Conservation (phyloP, 2,329 filamentous ascomycete species). For the Myriosclerotinia curreyana region DNA sequence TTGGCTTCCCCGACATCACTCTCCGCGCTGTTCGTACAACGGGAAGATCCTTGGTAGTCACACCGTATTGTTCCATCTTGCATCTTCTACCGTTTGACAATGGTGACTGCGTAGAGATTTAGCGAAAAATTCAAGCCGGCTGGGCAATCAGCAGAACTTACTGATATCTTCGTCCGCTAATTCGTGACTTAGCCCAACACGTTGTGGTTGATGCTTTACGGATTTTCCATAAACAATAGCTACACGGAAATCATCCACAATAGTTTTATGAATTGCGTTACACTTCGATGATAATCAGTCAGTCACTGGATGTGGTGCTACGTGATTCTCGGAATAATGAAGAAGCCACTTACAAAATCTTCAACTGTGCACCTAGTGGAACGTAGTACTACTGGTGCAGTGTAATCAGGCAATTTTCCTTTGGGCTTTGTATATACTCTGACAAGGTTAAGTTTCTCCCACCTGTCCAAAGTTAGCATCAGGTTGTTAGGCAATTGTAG, state of each 20-base stretch:
- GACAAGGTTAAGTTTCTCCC: conserved; percentile 90
- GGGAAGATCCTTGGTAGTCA: conserved; percentile 15
- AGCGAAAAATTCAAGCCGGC: background rate
- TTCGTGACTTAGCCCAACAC: conserved; percentile 87
- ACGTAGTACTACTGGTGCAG: conserved; percentile 82
- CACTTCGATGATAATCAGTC: conserved; percentile 58
- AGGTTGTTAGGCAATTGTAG: background rate
- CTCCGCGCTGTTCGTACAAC: conserved; percentile 11
- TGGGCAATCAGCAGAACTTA: conserved; percentile 26
- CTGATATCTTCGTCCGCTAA: conserved; percentile 94
- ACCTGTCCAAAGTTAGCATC: conserved; percentile 47
- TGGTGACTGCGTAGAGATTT: conserved; percentile 48
- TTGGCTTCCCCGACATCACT: conserved; percentile 1
- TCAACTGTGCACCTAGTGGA: conserved; percentile 83
- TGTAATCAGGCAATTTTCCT: conserved; percentile 90
- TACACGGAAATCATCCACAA: conserved; percentile 91
- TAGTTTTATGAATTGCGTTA: conserved; percentile 94
- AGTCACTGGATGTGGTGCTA: conserved; percentile 16
- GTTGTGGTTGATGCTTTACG: conserved; percentile 97
- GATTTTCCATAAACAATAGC: conserved; percentile 97
- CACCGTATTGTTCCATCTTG: conserved; percentile 11
- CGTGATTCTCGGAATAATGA: conserved; percentile 16
- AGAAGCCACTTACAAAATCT: conserved; percentile 75
- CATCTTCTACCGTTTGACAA: conserved; percentile 60
- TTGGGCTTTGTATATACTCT: conserved; percentile 98